Conservation (phyloP, 345 rosid species). For the Aethionema arabicum region DNA sequence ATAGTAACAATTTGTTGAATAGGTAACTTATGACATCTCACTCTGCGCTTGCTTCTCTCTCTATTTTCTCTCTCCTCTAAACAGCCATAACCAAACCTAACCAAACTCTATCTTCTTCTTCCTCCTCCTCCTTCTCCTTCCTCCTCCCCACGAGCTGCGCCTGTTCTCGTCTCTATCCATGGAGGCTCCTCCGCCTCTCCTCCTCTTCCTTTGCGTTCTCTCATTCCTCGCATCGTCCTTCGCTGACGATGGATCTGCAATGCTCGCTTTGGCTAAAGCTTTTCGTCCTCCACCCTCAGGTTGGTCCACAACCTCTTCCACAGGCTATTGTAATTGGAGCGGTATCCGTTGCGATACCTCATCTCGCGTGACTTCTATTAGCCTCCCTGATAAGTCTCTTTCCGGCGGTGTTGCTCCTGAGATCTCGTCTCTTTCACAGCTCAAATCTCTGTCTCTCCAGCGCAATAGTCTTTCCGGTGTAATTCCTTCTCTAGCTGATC, state of each 20-base stretch:
- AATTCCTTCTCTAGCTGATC: conserved; percentile 60
- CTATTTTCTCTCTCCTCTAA: conserved; percentile 15
- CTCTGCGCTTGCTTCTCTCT: conserved; percentile 27
- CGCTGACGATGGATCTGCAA: conserved; percentile 55
- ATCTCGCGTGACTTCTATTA: conserved; percentile 46
- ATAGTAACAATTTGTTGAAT: conserved; percentile 22
- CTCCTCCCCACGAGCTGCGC: conserved; percentile 28
- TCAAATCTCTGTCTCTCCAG: conserved; percentile 47
- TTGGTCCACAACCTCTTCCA: conserved; percentile 51
- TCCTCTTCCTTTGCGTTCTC: conserved; percentile 21
- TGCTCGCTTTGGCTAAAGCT: conserved; percentile 47
- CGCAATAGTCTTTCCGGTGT: conserved; percentile 53
- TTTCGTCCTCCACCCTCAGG: conserved; percentile 49
- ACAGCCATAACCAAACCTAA: neutral
- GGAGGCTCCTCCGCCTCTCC: conserved; percentile 43
- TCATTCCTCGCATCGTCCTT: conserved; percentile 21
- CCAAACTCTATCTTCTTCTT: conserved; percentile 23
- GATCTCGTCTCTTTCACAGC: conserved; percentile 57
- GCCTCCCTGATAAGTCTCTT: conserved; percentile 39
- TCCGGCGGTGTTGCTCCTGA: conserved; percentile 51
- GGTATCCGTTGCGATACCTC: conserved; percentile 54
- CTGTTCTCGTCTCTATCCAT: conserved; percentile 17
- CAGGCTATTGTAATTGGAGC: conserved; percentile 51
- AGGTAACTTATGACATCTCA: conserved; percentile 30
- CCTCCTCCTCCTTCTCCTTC: conserved; percentile 1